Evolutionary conservation across 441 rosid genomes (phyloP), one percentile per base, ranked within the genome.

Genomic region (Heliophila coronopifolia): DNA sequence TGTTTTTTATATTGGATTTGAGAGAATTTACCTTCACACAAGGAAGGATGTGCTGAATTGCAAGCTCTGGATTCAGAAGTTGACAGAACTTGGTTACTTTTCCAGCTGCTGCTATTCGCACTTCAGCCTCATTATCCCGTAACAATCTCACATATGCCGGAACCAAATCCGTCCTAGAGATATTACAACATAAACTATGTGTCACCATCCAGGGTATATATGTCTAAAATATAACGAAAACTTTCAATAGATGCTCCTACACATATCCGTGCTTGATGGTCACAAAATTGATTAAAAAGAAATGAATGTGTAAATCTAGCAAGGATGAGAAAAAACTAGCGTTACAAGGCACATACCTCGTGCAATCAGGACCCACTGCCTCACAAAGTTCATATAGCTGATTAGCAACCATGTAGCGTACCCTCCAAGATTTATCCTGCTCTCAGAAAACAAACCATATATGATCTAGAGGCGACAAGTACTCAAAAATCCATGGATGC

Each of bases 401-500:
- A 73, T 91, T 85, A 31, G 98, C 96, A 42, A 87, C 98, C 98
- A 83, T 91, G 76, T 84, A 91, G 8, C 98, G 93, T 31, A 91
- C 98, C 44, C 96, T 93, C 98, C 98, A 91, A 48, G 98, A 91
- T 53, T 91, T 91, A 54, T 91, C 98, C 98, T 91, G 75, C 49
- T 16, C 64, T 22, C 63, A 18, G 9, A 10, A 37, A 51, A 42
- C 54, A 42, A 33, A 47, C 11, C 19, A 35, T 39, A 28, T 24
- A 59, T 8, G 30, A 45, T 35, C 22, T 30, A 35, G 8, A 22
- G 11, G 49, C n/a, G 5, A 40, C 32, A 45, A 23, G 3, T 26
- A 22, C 10, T 12, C 28, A 12, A 38, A 36, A 41, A 32, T 4
- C 23, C 20, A 15, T 6, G 16, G 57, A 44, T 5, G 25, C 1